Conservation (phyloP, 202 grass and related monocot species). For the Elaeis oleifera region DNA sequence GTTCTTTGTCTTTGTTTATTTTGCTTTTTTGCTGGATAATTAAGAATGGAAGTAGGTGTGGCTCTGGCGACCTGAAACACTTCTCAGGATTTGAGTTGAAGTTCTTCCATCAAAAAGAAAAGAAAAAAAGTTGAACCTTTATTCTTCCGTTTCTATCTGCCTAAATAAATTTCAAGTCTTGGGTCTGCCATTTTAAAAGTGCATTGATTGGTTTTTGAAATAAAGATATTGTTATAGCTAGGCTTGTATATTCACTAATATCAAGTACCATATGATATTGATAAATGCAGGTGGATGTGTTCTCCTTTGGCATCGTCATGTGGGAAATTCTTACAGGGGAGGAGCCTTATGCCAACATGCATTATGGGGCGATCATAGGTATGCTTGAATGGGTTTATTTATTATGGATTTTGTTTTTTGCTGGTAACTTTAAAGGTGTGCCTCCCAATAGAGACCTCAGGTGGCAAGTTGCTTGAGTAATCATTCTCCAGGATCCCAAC, state of each 20-base stretch:
- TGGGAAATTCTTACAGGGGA: constrained; percentile 98
- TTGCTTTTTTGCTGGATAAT: background rate
- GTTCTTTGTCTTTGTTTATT: constrained; percentile 13
- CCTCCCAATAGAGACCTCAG: background rate
- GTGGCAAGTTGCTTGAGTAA: background rate
- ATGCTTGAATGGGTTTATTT: constrained; percentile 1
- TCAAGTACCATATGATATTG: background rate
- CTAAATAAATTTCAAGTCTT: background rate
- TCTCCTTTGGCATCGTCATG: constrained; percentile 92
- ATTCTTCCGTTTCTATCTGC: constrained; percentile 2
- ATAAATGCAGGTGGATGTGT: constrained; percentile 76
- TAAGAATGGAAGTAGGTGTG: background rate
- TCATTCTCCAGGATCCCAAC: too few species aligned
- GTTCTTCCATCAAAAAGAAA: too few species aligned
- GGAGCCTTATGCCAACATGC: constrained; percentile 98
- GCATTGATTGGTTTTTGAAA: background rate
- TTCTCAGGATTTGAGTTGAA: too few species aligned
- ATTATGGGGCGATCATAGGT: constrained; percentile 98
- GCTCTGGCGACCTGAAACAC: background rate
- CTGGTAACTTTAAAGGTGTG: background rate
- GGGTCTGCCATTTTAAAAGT: background rate
- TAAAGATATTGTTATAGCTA: too few species aligned
- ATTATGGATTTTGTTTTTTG: background rate
- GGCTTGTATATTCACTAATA: too few species aligned
- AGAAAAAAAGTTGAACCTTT: background rate